phyloP scores from a whole-genome alignment of 2,329 filamentous ascomycete genomes.

The Neonectria neomacrospora region DNA sequence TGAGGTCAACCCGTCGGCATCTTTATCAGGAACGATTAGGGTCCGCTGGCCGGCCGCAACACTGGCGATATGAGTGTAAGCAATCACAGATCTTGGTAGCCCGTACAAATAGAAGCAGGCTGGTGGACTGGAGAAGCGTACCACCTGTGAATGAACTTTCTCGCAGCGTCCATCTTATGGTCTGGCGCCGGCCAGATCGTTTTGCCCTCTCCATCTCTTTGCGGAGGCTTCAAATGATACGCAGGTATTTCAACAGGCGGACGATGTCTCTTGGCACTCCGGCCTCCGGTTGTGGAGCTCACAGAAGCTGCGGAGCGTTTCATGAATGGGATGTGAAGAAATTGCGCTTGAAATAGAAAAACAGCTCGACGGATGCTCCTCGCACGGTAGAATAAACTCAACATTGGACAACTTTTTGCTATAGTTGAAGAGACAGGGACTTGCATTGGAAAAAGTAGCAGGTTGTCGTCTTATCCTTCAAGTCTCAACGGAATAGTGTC shows the following conservation, averaged over 20 bases:
- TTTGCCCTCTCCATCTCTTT: not conserved
- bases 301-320: not conserved
- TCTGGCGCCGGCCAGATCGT: not conserved
- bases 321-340: not conserved
- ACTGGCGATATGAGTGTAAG: not conserved
- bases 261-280: not conserved
- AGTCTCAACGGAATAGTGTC: not conserved
- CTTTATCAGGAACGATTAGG: not conserved
- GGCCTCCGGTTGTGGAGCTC: not conserved
- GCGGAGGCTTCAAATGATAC: not conserved
- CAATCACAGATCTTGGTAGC: no score
- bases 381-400: not conserved
- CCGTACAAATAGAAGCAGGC: no score
- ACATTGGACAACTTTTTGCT: not conserved
- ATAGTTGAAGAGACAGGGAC: not conserved
- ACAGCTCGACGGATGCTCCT: not conserved
- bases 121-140: not conserved
- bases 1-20: not conserved
- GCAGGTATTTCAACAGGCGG: not conserved
- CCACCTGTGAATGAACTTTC: not conserved
- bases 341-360: not conserved
- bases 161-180: not conserved
- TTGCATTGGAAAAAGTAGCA: not conserved
- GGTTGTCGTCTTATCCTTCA: not conserved
- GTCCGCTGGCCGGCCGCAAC: not conserved